phyloP scores from a whole-genome alignment of 1,284 basidiomycete genomes.

The Malassezia japonica region DNA sequence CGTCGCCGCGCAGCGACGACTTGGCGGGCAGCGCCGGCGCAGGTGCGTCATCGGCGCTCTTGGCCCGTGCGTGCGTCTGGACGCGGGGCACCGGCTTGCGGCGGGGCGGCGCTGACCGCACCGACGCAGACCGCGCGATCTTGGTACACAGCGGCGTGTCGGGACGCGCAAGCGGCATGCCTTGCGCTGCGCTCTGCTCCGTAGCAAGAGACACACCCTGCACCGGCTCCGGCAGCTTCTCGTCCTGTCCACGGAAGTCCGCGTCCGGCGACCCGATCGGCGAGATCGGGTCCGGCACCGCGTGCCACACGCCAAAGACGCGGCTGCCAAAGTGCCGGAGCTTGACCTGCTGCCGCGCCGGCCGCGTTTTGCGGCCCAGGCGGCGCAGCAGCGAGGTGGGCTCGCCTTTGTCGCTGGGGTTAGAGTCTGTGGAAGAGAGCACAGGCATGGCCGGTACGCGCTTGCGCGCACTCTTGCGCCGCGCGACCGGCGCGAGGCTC shows the following conservation, averaged over 20 bases:
- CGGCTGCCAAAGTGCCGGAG: neutral
- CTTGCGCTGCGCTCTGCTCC: too few relatives aligned
- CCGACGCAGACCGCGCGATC: constrained; percentile 1
- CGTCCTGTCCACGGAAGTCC: neutral
- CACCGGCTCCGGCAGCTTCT: too few relatives aligned
- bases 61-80: neutral
- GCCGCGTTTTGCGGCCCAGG: neutral
- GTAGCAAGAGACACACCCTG: too few relatives aligned
- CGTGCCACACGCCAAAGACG: neutral
- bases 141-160: constrained; percentile 6
- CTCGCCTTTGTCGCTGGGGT: too few relatives aligned
- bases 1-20: neutral
- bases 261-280: neutral
- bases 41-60: neutral
- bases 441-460: too few relatives aligned
- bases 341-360: neutral
- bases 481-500: too few relatives aligned
- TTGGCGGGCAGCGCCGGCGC: neutral
- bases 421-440: too few relatives aligned
- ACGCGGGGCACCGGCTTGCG: constrained; percentile 8
- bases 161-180: constrained; percentile 1
- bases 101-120: neutral
- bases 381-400: neutral
- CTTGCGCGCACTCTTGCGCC: too few relatives aligned
- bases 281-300: neutral